Conservation (phyloP, 305 asterid species). For the Fraxinus paxiana region DNA sequence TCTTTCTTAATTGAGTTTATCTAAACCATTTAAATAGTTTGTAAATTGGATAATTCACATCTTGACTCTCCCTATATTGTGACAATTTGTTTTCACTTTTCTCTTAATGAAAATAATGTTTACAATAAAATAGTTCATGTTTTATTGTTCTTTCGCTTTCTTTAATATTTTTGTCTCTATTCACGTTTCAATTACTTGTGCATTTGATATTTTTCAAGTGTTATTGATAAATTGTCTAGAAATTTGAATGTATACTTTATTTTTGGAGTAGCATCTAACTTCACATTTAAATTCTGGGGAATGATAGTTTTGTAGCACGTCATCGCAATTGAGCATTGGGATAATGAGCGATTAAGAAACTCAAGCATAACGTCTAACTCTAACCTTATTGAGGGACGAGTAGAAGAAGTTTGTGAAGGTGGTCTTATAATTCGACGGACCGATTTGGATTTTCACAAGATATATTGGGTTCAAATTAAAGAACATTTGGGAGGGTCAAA, state of each 20-base stretch:
- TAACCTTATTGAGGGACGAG: background rate
- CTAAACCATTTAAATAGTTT: background rate
- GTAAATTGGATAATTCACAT: background rate
- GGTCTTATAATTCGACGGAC: background rate
- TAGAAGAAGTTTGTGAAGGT: background rate
- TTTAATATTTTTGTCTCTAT: background rate
- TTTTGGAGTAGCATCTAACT: background rate
- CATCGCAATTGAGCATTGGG: background rate
- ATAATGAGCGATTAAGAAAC: background rate
- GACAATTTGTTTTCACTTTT: background rate
- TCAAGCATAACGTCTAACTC: background rate
- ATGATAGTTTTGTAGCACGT: background rate
- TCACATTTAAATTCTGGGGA: background rate
- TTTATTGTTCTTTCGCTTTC: background rate
- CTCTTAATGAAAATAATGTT: background rate
- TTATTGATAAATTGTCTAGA: background rate
- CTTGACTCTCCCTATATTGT: background rate
- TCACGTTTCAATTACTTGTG: background rate
- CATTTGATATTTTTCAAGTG: background rate
- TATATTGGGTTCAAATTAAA: too few species aligned
- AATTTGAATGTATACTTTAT: background rate
- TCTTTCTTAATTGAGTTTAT: background rate
- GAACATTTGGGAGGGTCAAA: background rate
- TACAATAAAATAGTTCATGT: background rate
- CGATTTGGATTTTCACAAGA: background rate